Conservation (phyloP, 225 moss, liverwort and hornwort species). For the Marchantia paleacea region DNA sequence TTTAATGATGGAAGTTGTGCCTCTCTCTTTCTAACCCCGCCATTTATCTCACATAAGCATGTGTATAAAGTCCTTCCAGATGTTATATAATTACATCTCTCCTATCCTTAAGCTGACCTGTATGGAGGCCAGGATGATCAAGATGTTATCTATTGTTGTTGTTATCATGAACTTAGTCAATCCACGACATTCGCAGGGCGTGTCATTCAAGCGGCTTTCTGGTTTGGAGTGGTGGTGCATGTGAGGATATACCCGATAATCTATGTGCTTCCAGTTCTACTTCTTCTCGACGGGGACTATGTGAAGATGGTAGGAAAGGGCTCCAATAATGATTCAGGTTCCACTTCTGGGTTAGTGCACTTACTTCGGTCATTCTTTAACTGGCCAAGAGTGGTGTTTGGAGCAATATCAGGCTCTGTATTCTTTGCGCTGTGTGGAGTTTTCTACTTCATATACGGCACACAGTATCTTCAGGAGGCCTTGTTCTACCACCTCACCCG, state of each 20-base stretch:
- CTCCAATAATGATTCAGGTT: not conserved
- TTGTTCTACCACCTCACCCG: constrained; percentile 88
- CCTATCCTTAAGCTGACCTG: too few relatives aligned
- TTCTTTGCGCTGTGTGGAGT: constrained; percentile 65
- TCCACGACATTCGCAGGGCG: constrained; percentile 46
- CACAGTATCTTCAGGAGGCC: constrained; percentile 75
- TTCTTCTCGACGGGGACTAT: constrained; percentile 65
- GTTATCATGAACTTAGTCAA: too few relatives aligned
- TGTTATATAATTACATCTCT: too few relatives aligned
- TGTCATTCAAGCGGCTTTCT: constrained; percentile 79
- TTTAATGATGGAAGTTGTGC: too few relatives aligned
- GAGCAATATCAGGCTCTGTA: constrained; percentile 64
- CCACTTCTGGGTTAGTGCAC: not conserved
- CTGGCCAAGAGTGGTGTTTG: constrained; percentile 62
- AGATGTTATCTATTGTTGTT: too few relatives aligned
- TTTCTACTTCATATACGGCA: constrained; percentile 72
- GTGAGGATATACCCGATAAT: constrained; percentile 95
- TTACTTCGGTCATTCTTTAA: constrained; percentile 44
- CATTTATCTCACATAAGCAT: too few relatives aligned
- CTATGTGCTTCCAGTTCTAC: constrained; percentile 74
- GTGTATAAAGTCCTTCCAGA: too few relatives aligned
- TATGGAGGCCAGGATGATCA: too few relatives aligned
- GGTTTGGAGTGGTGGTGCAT: constrained; percentile 88
- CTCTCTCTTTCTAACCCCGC: too few relatives aligned
- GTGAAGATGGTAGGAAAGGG: constrained; percentile 8